Evolutionary conservation across 2,329 filamentous ascomycete species (phyloP).

Genomic region (Aspergillus sp.): DNA sequence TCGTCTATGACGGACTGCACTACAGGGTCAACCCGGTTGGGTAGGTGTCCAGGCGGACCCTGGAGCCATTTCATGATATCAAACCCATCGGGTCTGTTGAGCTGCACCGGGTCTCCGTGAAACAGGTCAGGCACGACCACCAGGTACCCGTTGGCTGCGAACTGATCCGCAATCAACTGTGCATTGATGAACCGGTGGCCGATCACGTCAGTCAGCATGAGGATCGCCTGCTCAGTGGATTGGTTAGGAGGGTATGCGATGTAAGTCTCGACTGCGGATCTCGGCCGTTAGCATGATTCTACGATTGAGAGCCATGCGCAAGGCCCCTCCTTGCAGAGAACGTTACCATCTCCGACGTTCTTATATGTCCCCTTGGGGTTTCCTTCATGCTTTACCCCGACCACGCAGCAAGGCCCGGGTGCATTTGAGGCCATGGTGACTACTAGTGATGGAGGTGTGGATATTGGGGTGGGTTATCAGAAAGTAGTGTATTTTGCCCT

Average conservation of each 20-base stretch:
- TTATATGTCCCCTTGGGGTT: slow-evolving; percentile 39
- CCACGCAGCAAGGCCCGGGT: slow-evolving; percentile 35
- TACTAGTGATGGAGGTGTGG: background rate
- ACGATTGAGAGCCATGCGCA: no score
- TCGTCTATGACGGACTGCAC: slow-evolving; percentile 41
- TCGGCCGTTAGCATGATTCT: background rate
- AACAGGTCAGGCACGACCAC: slow-evolving; percentile 67
- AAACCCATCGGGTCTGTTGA: slow-evolving; percentile 52
- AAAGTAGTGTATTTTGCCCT: no score
- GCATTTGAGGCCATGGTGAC: slow-evolving; percentile 44
- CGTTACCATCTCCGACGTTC: slow-evolving; percentile 36
- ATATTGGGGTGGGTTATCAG: background rate
- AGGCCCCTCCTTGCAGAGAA: background rate
- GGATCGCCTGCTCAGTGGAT: slow-evolving; percentile 47
- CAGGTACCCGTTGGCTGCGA: slow-evolving; percentile 66
- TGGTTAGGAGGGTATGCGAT: slow-evolving; percentile 47
- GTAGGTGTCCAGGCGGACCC: slow-evolving; percentile 41
- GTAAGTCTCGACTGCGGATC: slow-evolving; percentile 2
- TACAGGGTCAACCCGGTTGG: slow-evolving; percentile 49
- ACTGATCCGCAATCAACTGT: slow-evolving; percentile 66
- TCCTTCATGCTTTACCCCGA: slow-evolving; percentile 44
- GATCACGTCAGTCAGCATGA: slow-evolving; percentile 55
- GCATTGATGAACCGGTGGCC: slow-evolving; percentile 54
- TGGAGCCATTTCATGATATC: slow-evolving; percentile 48
- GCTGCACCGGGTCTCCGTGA: slow-evolving; percentile 57